phyloP scores from a whole-genome alignment of 495 filamentous ascomycete genomes.

The Chaetomium tenue region DNA sequence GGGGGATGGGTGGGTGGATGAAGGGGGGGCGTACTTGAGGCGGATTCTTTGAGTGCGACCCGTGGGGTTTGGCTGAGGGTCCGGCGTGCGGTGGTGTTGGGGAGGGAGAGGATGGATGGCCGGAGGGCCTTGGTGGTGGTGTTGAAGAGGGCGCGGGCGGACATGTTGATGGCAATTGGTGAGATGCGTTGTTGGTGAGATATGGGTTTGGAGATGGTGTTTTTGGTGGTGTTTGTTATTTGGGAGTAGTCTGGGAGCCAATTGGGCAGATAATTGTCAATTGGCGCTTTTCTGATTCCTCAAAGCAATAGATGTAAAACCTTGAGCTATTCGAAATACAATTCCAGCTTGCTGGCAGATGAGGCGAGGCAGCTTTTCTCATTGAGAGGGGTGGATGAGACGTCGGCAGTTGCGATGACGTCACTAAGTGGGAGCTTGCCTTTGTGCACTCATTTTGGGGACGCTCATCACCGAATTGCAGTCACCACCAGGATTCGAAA shows the following conservation, averaged over 20 bases:
- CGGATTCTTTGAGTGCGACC: conserved; percentile 14
- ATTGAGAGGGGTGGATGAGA: neutral
- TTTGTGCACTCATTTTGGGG: neutral
- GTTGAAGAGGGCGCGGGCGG: conserved; percentile 16
- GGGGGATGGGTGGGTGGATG: neutral
- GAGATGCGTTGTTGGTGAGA: neutral
- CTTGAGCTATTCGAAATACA: neutral
- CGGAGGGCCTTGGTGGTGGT: conserved; percentile 8
- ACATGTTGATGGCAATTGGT: neutral
- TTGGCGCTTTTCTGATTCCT: neutral
- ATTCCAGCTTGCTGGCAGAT: neutral
- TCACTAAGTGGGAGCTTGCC: neutral
- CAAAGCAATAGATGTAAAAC: neutral
- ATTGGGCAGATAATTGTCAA: conserved; percentile 5
- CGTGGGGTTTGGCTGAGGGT: conserved; percentile 9
- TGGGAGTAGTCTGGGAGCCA: neutral
- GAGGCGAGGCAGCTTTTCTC: conserved; percentile 11
- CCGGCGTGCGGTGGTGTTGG: conserved; percentile 4
- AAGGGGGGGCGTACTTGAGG: conserved; percentile 7
- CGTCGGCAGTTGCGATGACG: neutral
- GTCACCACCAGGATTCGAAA: neutral
- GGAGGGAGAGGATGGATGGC: conserved; percentile 9
- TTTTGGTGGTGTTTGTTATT: neutral
- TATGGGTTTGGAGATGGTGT: neutral
- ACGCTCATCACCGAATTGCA: neutral